Conservation (phyloP, 805 yeast genomes). For the Metschnikowia anglica region DNA sequence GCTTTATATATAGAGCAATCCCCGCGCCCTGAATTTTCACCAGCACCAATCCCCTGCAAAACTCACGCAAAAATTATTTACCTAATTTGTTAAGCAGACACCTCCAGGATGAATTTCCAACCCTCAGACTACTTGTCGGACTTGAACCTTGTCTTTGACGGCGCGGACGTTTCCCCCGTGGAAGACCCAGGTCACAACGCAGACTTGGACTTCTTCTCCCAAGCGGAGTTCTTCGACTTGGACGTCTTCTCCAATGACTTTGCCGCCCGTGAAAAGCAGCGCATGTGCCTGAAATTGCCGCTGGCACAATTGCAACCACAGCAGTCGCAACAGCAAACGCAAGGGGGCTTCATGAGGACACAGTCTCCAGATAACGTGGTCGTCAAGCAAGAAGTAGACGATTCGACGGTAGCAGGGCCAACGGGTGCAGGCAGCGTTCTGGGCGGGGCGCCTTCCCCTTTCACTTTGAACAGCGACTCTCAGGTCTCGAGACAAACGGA, state of each 20-base stretch:
- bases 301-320: slow-evolving; percentile 10
- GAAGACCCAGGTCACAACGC: slow-evolving; percentile 19
- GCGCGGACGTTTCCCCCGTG: slow-evolving; percentile 22
- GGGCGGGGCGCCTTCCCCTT: background rate
- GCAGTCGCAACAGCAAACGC: background rate
- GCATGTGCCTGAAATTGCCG: slow-evolving; percentile 5
- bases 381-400: slow-evolving; percentile 4
- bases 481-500: background rate
- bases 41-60: background rate
- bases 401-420: slow-evolving; percentile 9
- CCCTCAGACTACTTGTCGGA: slow-evolving; percentile 42
- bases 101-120: slow-evolving; percentile 38
- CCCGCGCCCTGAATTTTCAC: slow-evolving; percentile 4
- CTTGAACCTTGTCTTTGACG: slow-evolving; percentile 40
- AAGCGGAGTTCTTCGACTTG: slow-evolving; percentile 41
- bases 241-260: slow-evolving; percentile 31
- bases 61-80: slow-evolving; percentile 9
- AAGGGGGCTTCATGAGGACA: background rate
- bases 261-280: slow-evolving; percentile 16
- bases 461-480: background rate
- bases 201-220: slow-evolving; percentile 42
- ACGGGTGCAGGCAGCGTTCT: background rate
- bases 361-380: slow-evolving; percentile 3
- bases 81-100: slow-evolving; percentile 4
- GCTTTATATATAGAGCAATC: slow-evolving; percentile 1